Base-by-base conservation (phyloP, 83 land plant species). In the Larix sibirica region DNA sequence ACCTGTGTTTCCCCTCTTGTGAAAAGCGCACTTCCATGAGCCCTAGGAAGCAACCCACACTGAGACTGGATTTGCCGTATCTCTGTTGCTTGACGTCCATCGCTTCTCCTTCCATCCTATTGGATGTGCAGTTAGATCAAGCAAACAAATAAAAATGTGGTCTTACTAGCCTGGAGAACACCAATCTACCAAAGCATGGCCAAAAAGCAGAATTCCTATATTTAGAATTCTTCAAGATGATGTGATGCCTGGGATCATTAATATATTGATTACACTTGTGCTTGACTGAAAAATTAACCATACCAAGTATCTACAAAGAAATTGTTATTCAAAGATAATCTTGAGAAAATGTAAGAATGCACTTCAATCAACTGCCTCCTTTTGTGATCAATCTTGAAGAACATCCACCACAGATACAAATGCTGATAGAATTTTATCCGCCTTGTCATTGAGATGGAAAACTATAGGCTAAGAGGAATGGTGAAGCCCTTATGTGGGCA, bases 1-100 rank as follows among this genome's bases (percentile, higher is more conserved):
- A 97, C 99, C 94, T 97, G 99, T 77, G 99, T 97, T 88, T 97
- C 99, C 40, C 99, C 98, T 47, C 98, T 95, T 9, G 98, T 97
- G 81, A 97, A 97, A 81, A 97, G 94, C 9, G 93, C 92, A 90
- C 98, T 97, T 75, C 99, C 99, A 86, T 97, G 99, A 77, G 96
- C 96, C 77, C 99, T 89, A 36, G 99, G 98, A 83, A 97, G 94
- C 73, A 97, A 83, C 78, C 97, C 92, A 83, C 98, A 92, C 60
- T 79, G 80, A 65, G 95, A 89, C 65, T 89, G 88, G 28, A 97
- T 97, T 56, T 85, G 86, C 54, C 99, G 97, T 74, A 97, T 87
- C 14, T 91, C 97, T 20, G 85, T 62, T 59, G 88, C 89, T 24
- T 83, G 89, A 50, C 98, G 91, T 3, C 99, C 99, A 90, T 97